Evolutionary conservation across 768 basidiomycete genomes (phyloP).

Genomic region (Suillus luteus): DNA sequence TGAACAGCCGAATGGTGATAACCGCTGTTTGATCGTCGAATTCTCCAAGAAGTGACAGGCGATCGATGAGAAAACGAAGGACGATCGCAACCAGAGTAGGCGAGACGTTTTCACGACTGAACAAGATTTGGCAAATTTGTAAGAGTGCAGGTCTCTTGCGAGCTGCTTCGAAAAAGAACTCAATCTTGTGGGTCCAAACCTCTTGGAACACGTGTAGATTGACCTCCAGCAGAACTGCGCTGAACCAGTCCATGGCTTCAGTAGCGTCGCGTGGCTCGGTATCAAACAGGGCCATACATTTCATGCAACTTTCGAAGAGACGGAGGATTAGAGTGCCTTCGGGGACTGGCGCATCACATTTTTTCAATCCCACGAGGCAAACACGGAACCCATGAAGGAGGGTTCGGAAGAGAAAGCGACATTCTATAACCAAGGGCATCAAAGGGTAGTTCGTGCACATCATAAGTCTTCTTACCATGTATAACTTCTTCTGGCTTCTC

Average conservation of each 20-base stretch:
- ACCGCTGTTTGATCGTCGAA: constrained; percentile 80
- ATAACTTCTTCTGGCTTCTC: constrained; percentile 85
- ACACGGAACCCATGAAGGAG: constrained; percentile 87
- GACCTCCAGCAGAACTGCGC: constrained; percentile 74
- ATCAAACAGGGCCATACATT: constrained; percentile 84
- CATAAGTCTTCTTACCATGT: constrained; percentile 54
- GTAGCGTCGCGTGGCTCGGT: constrained; percentile 65
- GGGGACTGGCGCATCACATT: constrained; percentile 74
- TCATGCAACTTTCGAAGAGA: constrained; percentile 83
- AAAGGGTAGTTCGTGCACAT: background rate
- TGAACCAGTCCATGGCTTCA: constrained; percentile 84
- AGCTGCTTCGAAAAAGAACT: constrained; percentile 82
- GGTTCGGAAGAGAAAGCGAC: constrained; percentile 82
- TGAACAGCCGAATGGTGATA: constrained; percentile 89
- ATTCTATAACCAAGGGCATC: constrained; percentile 53
- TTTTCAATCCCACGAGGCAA: constrained; percentile 73
- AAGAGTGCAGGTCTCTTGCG: constrained; percentile 78
- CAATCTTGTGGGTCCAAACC: constrained; percentile 93
- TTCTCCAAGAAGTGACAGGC: constrained; percentile 82
- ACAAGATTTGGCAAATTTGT: constrained; percentile 82
- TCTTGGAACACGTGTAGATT: constrained; percentile 94
- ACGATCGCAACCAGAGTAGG: constrained; percentile 87
- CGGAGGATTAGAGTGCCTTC: constrained; percentile 87
- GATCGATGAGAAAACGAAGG: constrained; percentile 80
- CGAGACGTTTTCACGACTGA: constrained; percentile 74